These are phyloP conservation scores for Catharanthus roseus DNA, from an alignment of 257 asterid genomes.

Conservation along the genomic window DNA sequence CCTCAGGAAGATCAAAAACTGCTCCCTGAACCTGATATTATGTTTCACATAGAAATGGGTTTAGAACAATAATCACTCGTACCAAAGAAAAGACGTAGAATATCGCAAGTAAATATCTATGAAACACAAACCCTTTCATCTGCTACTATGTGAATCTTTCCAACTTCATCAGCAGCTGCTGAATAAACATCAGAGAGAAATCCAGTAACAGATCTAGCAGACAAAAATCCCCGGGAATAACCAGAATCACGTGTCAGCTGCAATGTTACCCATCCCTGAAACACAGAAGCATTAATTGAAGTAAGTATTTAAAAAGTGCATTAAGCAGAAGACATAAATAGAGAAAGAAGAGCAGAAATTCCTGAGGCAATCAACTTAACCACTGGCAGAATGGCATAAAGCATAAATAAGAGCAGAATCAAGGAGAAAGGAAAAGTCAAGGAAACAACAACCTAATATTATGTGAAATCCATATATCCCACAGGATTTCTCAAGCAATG, in stretches of 20 bases:
- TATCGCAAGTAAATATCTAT: not conserved
- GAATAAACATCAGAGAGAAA: constrained; percentile 79
- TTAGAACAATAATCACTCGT: not conserved
- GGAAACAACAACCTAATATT: not conserved
- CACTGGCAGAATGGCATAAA: not conserved
- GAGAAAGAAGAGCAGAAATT: not conserved
- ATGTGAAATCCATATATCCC: not conserved
- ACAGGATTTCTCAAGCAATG: not conserved
- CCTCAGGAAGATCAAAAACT: constrained; percentile 95
- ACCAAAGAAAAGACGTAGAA: not conserved
- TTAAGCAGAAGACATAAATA: not conserved
- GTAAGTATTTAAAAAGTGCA: not conserved
- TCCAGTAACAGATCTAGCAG: constrained; percentile 84
- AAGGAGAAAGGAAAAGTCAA: not conserved
- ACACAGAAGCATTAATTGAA: not conserved
- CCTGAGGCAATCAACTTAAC: not conserved
- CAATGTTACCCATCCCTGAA: constrained; percentile 79
- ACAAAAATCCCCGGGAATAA: constrained; percentile 57
- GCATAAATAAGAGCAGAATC: not conserved
- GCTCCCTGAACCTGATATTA: constrained; percentile 74
- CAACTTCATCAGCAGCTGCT: constrained; percentile 90
- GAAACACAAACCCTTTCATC: constrained; percentile 43
- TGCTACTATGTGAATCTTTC: constrained; percentile 70
- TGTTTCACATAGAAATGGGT: not conserved
- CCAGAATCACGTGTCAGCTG: constrained; percentile 66